Evolutionary conservation across 2,329 filamentous ascomycete genomes (phyloP).

Genomic region (Domatiomyces globalis): DNA sequence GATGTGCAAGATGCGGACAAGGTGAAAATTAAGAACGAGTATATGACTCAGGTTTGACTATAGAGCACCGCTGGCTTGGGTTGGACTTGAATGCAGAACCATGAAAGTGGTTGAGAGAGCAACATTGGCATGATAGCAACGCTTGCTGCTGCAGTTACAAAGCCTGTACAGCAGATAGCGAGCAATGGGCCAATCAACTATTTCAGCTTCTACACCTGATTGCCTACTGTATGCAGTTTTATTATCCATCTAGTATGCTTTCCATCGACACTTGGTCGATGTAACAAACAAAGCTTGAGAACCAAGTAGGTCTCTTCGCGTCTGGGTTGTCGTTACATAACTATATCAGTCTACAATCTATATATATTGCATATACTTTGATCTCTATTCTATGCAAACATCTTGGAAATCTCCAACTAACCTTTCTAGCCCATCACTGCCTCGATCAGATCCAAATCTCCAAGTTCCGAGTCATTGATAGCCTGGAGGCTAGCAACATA

Average conservation of each 20-base stretch:
- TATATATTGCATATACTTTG: not conserved
- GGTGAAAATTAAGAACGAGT: too few species aligned
- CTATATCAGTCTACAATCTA: not conserved
- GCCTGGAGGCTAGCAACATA: not conserved
- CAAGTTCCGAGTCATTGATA: not conserved
- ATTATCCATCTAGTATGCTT: not conserved
- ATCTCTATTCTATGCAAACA: not conserved
- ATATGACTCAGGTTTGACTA: too few species aligned
- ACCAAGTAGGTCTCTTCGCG: not conserved
- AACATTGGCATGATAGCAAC: not conserved
- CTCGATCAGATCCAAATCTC: not conserved
- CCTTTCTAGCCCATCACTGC: not conserved
- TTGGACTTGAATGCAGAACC: not conserved
- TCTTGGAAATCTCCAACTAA: not conserved
- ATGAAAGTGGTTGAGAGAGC: not conserved
- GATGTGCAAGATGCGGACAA: too few species aligned
- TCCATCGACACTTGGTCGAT: not conserved
- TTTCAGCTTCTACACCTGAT: not conserved
- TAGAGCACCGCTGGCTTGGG: not conserved
- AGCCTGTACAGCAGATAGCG: not conserved
- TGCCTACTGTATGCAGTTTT: not conserved
- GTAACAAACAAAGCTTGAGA: not conserved
- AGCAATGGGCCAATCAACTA: not conserved
- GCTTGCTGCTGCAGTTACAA: not conserved
- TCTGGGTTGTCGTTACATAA: too few species aligned